Conservation (phyloP, 805 yeast genomes). For the Zygoascus bituminiphila region DNA sequence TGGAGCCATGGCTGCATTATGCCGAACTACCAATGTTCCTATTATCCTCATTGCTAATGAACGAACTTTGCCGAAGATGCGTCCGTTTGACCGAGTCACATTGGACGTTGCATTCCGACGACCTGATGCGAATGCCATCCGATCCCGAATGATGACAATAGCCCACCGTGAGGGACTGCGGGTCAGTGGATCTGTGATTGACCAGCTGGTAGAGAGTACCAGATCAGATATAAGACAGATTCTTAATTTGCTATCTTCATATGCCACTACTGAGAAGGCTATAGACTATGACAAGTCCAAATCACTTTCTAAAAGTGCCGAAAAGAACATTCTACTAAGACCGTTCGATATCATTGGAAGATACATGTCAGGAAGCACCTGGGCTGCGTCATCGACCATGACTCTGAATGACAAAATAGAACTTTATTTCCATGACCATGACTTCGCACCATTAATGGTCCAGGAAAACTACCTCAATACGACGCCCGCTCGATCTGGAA, state of each 20-base stretch:
- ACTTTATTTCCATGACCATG: slow-evolving; percentile 88
- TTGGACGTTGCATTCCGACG: slow-evolving; percentile 78
- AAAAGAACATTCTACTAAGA: slow-evolving; percentile 80
- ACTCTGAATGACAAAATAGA: slow-evolving; percentile 76
- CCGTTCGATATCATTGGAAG: slow-evolving; percentile 84
- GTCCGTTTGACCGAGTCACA: slow-evolving; percentile 83
- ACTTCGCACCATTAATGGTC: slow-evolving; percentile 89
- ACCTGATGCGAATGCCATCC: slow-evolving; percentile 75
- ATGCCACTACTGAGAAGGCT: slow-evolving; percentile 58
- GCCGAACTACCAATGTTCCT: slow-evolving; percentile 80
- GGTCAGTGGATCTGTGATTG: slow-evolving; percentile 71
- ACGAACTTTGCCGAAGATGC: slow-evolving; percentile 85
- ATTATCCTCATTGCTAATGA: slow-evolving; percentile 92
- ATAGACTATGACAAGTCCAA: slow-evolving; percentile 59
- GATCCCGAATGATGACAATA: slow-evolving; percentile 80
- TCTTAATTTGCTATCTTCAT: slow-evolving; percentile 80
- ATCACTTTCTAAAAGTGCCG: slow-evolving; percentile 63
- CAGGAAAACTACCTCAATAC: slow-evolving; percentile 84
- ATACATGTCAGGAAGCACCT: slow-evolving; percentile 53
- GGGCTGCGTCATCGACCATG: slow-evolving; percentile 43
- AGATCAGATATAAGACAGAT: slow-evolving; percentile 91
- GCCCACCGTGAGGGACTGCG: slow-evolving; percentile 78
- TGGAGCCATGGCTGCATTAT: slow-evolving; percentile 82
- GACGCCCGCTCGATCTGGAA: slow-evolving; percentile 32
- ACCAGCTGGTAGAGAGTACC: slow-evolving; percentile 76